Evolutionary conservation across 495 filamentous ascomycete genomes (phyloP), one percentile per base, ranked within the genome.

Genomic region (Xylaria grammica): DNA sequence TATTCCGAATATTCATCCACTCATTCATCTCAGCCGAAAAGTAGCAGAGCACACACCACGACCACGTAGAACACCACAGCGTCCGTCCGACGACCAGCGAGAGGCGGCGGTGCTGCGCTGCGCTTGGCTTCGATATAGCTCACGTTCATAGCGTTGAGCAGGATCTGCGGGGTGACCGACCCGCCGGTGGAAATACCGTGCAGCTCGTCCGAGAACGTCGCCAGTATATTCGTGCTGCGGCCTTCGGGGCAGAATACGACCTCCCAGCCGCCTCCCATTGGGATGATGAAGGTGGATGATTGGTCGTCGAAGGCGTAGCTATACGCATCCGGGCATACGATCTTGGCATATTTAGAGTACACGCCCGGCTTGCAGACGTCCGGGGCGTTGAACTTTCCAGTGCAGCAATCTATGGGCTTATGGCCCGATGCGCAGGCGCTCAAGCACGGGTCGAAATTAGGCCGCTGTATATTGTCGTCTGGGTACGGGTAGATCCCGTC

Each of bases 281-380:
- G 90, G 8, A 92, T 83, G 62, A 91, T 89, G 73, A 94, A 94
- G 0, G 91, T 94, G 46, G 85, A 88, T 6, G 82, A 83, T 55
- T 85, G 77, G 75, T 94, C 91, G 69, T 94, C 90, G 66, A 86
- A 94, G 10, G 91, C 89, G 70, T 84, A 94, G 69, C 87, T 90
- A 73, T 94, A 94, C 19, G 91, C 91, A 75, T 94, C 91, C 2
- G 91, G 91, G 73, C 91, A 94, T 17, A 93, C 83, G 19, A 63
- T 75, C 81, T 94, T 94, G 32, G 89, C 89, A 20, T 77, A 72
- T 61, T 72, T 80, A 59, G 84, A 85, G 72, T 92, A 94, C 24
- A 81, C 62, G 49, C 81, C 83, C 7, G 90, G 88, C 65, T 75
- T 68, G 77, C 91, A 94, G 11, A 72, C 75, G 40, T 77, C 72